A percentile compares a stretch with the other conserved stretches of the same genome.
These are phyloP conservation scores for Vaccinium darrowii DNA, from an alignment of 148 eudicot species.

Conservation along the genomic window DNA sequence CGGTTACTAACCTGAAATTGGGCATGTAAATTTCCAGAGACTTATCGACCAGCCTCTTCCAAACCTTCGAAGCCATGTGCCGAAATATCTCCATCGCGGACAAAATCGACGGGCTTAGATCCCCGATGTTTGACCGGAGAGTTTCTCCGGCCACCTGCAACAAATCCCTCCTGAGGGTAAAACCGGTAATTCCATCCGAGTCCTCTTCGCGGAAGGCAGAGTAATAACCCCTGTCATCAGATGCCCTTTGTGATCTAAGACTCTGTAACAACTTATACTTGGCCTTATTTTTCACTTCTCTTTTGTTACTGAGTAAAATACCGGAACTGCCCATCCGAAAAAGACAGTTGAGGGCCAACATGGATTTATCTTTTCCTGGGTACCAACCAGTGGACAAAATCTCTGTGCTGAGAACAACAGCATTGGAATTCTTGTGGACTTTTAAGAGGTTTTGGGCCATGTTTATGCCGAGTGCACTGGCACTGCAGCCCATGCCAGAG, in stretches of 20 bases:
- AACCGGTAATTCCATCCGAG: slow-evolving; percentile 54
- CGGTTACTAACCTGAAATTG: slow-evolving; percentile 33
- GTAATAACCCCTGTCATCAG: slow-evolving; percentile 47
- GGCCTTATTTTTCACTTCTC: slow-evolving; percentile 18
- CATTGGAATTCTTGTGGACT: slow-evolving; percentile 46
- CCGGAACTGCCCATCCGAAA: slow-evolving; percentile 81
- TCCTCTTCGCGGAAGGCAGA: slow-evolving; percentile 73
- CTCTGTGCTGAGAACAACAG: slow-evolving; percentile 69
- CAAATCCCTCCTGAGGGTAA: slow-evolving; percentile 56
- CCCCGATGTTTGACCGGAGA: slow-evolving; percentile 39
- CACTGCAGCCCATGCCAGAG: slow-evolving; percentile 92
- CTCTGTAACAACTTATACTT: slow-evolving; percentile 46
- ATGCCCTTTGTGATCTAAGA: slow-evolving; percentile 52
- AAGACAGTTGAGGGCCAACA: slow-evolving; percentile 54
- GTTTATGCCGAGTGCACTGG: slow-evolving; percentile 52
- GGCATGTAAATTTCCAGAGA: slow-evolving; percentile 51
- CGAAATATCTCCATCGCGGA: slow-evolving; percentile 44
- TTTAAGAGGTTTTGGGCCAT: slow-evolving; percentile 50
- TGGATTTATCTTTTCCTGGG: slow-evolving; percentile 49
- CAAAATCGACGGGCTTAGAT: slow-evolving; percentile 42
- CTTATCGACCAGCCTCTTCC: slow-evolving; percentile 43
- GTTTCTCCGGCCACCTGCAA: slow-evolving; percentile 52
- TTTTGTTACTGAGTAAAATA: slow-evolving; percentile 43
- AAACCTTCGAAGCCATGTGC: slow-evolving; percentile 31
- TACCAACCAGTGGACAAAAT: slow-evolving; percentile 74